phyloP scores from a whole-genome alignment of 2,329 filamentous ascomycete genomes.

The Arthrobotrys iridis region DNA sequence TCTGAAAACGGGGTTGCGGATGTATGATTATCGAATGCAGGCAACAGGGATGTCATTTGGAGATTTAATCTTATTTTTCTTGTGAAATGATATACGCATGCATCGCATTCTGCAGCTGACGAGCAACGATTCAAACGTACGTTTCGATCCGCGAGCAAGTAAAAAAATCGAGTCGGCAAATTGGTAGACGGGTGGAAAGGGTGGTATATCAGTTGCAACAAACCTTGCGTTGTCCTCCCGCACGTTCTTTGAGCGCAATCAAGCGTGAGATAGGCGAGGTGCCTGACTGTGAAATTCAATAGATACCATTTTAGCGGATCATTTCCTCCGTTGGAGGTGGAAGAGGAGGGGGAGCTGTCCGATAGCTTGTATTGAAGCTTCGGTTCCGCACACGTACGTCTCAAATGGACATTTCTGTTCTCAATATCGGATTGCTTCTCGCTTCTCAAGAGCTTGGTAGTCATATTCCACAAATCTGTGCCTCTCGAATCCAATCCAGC shows the following conservation, averaged over 20 bases:
- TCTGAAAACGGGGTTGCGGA: background rate
- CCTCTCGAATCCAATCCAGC: conserved; percentile 39
- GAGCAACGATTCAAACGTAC: background rate
- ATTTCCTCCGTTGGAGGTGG: no score
- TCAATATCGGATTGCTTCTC: conserved; percentile 30
- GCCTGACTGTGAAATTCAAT: conserved; percentile 28
- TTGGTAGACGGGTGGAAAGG: background rate
- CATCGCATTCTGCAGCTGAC: conserved; percentile 7
- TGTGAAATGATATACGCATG: conserved; percentile 28
- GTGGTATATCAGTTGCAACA: conserved; percentile 10
- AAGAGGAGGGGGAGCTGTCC: background rate
- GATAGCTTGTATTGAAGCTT: background rate
- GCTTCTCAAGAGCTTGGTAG: conserved; percentile 53
- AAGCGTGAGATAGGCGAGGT: conserved; percentile 45
- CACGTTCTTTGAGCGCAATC: conserved; percentile 53
- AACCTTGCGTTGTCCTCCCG: conserved; percentile 43
- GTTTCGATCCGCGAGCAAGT: conserved; percentile 11
- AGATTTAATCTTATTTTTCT: conserved; percentile 13
- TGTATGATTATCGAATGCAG: conserved; percentile 13
- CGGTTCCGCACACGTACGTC: conserved; percentile 13
- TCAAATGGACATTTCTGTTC: conserved; percentile 22
- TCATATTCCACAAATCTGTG: conserved; percentile 47
- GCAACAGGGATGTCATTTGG: conserved; percentile 21
- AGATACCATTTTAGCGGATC: conserved; percentile 6
- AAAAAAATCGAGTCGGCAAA: background rate